Evolutionary conservation across 192 early-diverging fungal genomes (phyloP), one percentile per base, ranked within the genome.

Genomic region (Rhizophlyctis rosea): DNA sequence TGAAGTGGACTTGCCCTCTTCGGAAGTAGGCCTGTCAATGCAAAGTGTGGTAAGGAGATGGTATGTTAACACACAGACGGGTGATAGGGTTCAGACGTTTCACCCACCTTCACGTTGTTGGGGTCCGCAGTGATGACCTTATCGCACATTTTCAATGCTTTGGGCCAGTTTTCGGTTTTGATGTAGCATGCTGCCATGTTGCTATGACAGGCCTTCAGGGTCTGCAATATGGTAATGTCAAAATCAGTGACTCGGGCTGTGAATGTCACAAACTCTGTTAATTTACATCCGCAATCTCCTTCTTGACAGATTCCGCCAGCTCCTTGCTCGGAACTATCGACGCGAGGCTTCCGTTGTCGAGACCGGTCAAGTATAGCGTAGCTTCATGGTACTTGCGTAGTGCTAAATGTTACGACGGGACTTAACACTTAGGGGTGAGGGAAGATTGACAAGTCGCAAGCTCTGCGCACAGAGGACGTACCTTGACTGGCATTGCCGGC

Each of bases 181-280:
- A 75, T 28, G 44, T 72, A 71, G 60, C 76, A 78, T 25, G 76
- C 72, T 48, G 76, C 68, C 69, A 78, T 71, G 66, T 78, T 78
- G 59, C 59, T 71, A 59, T 74, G 64, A 58, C 76, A 78, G 13
- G 72, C 62, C 23, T 69, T 62, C 32, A 78, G 25, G 28, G 54
- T 74, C 76, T 78, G 56, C n/a, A 34, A 11, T 27, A 59, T 16
- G n/a, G 39, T 44, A 18, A 33, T 2, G 56, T 25, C n/a, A n/a
- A n/a, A n/a, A n/a, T n/a, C n/a, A n/a, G n/a, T n/a, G n/a, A n/a
- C n/a, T n/a, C n/a, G n/a, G n/a, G n/a, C n/a, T n/a, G n/a, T n/a
- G n/a, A n/a, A n/a, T n/a, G n/a, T n/a, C n/a, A n/a, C n/a, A n/a
- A n/a, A n/a, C n/a, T n/a, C n/a, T n/a, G n/a, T n/a, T n/a, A n/a